Evolutionary conservation across 2,329 filamentous ascomycete species (phyloP), one percentile per base, ranked within the genome.

Genomic region (Thermomyces lanuginosus): DNA sequence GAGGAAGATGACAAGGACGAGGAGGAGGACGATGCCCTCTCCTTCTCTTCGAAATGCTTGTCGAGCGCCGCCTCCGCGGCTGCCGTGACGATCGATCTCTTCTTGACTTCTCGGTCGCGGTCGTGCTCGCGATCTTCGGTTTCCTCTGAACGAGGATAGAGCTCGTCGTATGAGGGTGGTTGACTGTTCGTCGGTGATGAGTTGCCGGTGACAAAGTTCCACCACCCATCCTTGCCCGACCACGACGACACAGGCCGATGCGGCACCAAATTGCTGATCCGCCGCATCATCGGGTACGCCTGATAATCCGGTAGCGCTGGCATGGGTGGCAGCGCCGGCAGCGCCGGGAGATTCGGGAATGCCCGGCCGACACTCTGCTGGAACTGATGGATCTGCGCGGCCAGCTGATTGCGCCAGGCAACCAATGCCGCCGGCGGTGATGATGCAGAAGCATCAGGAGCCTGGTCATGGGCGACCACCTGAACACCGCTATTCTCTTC

Each of bases 151-250:
- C 48, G 46, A 4, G 77, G 79, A 46, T 72, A 89, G 15, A 89
- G 68, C 24, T 84, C 80, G 28, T 83, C 73, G 37, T 89, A 89
- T 0, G 80, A 69, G 6, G 80, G 80, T 6, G 78, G 78, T 16
- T 67, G 60, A 3, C 61, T 56, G 6, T 67, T 52, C 20, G 54
- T 55, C 11, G 53, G 57, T 9, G 56, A 40, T 20, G 53, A 49
- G 27, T 55, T 53, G 6, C 58, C 58, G 16, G 70, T 69, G 22
- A 75, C 64, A 15, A 75, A 55, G 43, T 76, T 72, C 68, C 72
- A 79, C 74, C 76, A 79, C 33, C 64, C 51, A 32, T 61, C 56
- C 28, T 49, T 45, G 24, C 40, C 45, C 8, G 46, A 43, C 32
- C 47, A 39, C 4, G 61, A 51, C 2, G 63, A 59, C 11, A 55